phyloP scores from a whole-genome alignment of 257 asterid genomes.

The Leptodermis oblonga region DNA sequence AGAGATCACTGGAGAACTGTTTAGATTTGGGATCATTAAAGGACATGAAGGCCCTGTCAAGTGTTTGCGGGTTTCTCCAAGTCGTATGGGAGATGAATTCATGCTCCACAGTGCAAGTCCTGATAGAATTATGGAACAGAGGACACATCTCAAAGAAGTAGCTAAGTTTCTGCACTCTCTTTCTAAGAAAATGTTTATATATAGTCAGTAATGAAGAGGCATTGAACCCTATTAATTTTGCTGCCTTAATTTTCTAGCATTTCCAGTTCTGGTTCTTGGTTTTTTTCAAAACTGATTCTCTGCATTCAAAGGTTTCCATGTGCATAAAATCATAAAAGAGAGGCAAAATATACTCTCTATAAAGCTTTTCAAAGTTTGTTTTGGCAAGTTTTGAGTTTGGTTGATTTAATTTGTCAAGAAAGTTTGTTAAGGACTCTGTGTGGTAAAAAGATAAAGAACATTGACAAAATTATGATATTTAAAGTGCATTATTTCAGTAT shows the following conservation, averaged over 20 bases:
- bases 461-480: neutral
- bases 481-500: neutral
- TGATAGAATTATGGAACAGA: slow-evolving; percentile 35
- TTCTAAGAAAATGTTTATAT: neutral
- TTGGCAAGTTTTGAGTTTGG: neutral
- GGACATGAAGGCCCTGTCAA: slow-evolving; percentile 84
- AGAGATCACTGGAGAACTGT: slow-evolving; percentile 39
- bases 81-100: slow-evolving; percentile 62
- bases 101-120: slow-evolving; percentile 81
- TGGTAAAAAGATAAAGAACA: neutral
- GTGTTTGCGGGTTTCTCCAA: slow-evolving; percentile 61
- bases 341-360: neutral
- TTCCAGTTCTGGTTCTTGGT: neutral
- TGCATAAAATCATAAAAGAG: neutral
- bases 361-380: neutral
- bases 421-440: neutral
- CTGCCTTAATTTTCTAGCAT: slow-evolving; percentile 5
- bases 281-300: neutral
- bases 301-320: neutral
- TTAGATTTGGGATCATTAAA: slow-evolving; percentile 39
- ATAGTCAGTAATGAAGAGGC: neutral
- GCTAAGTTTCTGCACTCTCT: neutral
- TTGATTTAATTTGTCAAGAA: neutral
- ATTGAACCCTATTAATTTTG: neutral
- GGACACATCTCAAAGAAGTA: neutral